Conservation (phyloP, 305 asterid genomes). For the Euphrasia arctica region DNA sequence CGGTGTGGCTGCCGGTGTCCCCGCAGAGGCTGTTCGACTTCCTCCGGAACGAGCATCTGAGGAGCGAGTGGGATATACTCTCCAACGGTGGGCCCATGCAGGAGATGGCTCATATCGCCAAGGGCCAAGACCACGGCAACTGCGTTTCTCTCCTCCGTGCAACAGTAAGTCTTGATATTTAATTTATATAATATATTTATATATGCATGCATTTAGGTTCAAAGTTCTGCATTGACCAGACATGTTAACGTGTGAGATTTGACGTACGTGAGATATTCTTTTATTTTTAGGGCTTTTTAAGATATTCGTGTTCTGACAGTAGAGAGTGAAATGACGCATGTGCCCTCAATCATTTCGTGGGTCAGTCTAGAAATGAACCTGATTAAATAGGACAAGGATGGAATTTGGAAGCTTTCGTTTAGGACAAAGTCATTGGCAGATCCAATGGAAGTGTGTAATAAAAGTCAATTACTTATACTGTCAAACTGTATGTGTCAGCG, state of each 20-base stretch:
- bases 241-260: background rate
- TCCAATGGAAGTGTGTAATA: background rate
- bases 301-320: background rate
- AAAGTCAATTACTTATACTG: conserved; percentile 8
- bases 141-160: conserved; percentile 93
- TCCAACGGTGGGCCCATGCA: conserved; percentile 96
- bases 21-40: conserved; percentile 77
- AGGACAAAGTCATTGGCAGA: conserved; percentile 6
- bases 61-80: conserved; percentile 96
- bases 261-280: background rate
- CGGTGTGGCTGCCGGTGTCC: conserved; percentile 90
- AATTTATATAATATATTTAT: too few relatives aligned
- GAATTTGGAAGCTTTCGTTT: conserved; percentile 23
- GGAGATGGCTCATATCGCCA: conserved; percentile 93
- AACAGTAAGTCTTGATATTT: conserved; percentile 34
- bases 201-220: too few relatives aligned
- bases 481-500: background rate
- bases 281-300: background rate
- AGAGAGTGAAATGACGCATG: conserved; percentile 18
- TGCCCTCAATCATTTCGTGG: conserved; percentile 16
- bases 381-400: conserved; percentile 32
- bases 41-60: conserved; percentile 72
- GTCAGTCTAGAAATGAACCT: background rate
- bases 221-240: background rate
- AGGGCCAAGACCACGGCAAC: conserved; percentile 91